These are phyloP conservation scores for Diaporthe humulicola DNA, from an alignment of 2,329 filamentous ascomycete species.

Conservation along the genomic window DNA sequence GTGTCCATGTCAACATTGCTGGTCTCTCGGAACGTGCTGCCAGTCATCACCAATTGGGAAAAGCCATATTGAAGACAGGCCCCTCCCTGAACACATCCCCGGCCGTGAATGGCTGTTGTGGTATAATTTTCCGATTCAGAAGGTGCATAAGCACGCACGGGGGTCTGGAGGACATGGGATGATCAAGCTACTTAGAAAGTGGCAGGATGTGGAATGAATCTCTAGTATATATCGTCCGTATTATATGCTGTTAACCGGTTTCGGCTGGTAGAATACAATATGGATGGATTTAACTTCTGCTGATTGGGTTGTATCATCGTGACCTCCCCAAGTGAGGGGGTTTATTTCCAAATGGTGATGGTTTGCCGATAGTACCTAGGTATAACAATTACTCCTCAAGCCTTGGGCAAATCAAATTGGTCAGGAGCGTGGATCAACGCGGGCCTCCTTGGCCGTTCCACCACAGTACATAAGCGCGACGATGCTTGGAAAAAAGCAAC, in stretches of 20 bases:
- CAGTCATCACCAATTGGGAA: not conserved
- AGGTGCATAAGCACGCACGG: not conserved
- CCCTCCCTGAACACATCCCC: not conserved
- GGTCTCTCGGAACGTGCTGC: constrained; percentile 12
- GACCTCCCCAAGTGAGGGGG: constrained; percentile 1
- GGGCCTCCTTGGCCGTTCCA: constrained; percentile 14
- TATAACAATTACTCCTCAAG: not conserved
- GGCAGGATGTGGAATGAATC: not conserved
- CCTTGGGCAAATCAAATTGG: constrained; percentile 7
- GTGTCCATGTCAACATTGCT: not conserved
- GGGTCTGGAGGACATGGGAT: not conserved
- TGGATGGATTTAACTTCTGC: not conserved
- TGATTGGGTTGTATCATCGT: constrained; percentile 5
- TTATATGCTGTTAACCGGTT: not conserved
- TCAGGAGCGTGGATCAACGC: constrained; percentile 19
- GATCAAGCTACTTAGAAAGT: not conserved
- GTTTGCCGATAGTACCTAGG: not conserved
- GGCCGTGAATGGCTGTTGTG: constrained; percentile 1
- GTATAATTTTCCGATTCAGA: constrained; percentile 6
- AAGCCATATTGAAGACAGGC: not conserved
- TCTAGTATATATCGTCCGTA: constrained; percentile 1
- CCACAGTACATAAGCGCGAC: constrained; percentile 4
- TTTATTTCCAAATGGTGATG: not conserved
- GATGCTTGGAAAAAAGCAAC: constrained; percentile 3
- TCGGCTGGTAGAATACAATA: not conserved